Evolutionary conservation across 371 early-diverging fungal genomes (phyloP), one percentile per base, ranked within the genome.

Genomic region (Mortierella sp.): DNA sequence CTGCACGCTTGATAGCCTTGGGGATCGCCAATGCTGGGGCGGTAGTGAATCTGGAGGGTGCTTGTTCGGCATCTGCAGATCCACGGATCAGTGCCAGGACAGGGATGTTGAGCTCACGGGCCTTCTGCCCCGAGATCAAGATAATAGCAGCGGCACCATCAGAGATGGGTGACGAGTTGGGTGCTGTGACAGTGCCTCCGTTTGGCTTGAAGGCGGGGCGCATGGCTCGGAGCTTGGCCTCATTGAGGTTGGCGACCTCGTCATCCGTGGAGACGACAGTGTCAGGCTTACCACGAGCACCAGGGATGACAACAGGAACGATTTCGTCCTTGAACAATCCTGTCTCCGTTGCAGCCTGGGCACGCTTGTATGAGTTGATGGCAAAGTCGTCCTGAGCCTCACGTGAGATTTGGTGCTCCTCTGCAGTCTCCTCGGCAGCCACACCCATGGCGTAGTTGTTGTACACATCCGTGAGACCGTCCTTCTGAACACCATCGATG

Each of bases 101-200:
- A 40, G 88, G 86, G 70, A 96, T 79, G 56, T 88, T 87, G 63
- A 91, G 86, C 65, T 90, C 85, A 21, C 86, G 87, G 56, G 94
- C 91, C 69, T 91, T 91, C 46, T 80, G 81, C 54, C 89, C 91
- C 37, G 93, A 92, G 29, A 91, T 90, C 59, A 98, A 82, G 28
- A 98, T 83, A n/a, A 99, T 70, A 34, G 96, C 96, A 58, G 95
- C 90, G 44, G 96, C 98, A 63, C 98, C 99, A 80, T 99, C 99
- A 40, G 88, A 92, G 37, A 99, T 85, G 27, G 96, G 91, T 21
- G 94, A 94, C 6, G 98, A 89, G 84, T 98, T 99, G 66, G 96
- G 96, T 10, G 99, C 96, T 44, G 99, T 98, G 58, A 98, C 96
- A 17, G 97, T 92, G 59, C 95, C 95, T 22, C 91, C 88, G 63